Evolutionary conservation across 371 early-diverging fungal genomes (phyloP), one percentile per base, ranked within the genome.

Genomic region (Lichtheimia ramosa): DNA sequence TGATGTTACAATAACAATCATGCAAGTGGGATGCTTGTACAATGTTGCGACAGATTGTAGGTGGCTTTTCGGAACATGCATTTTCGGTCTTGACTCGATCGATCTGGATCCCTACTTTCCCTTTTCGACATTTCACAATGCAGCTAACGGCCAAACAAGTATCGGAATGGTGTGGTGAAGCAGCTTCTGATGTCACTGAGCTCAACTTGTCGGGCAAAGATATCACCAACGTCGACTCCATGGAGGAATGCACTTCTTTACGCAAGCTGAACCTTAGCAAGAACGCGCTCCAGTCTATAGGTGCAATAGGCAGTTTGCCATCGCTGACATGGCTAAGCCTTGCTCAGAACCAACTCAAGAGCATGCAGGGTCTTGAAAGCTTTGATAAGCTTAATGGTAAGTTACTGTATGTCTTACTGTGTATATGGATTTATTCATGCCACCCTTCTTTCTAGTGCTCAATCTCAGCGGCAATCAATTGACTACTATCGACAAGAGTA

Each of bases 381-480:
- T 75, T 92, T 55, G 68, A 68, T 54, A 79, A 82, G 13, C 69
- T 92, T 41, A 75, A 79, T 68, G 89, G 91, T 89, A 77, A 59
- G 16, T 27, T 43, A n/a, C n/a, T n/a, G n/a, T n/a, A n/a, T n/a
- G n/a, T n/a, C n/a, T n/a, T n/a, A n/a, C n/a, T n/a, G n/a, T n/a
- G n/a, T n/a, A n/a, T n/a, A n/a, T n/a, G n/a, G n/a, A n/a, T n/a
- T n/a, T 46, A 58, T 50, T 13, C 12, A 18, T 60, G 23, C 28
- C 12, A 13, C n/a, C n/a, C n/a, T 21, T 14, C 4, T 58, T 46
- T 20, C 14, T 16, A 85, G 90, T 92, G 0, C 69, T 94, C 48
- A 93, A 92, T 66, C 66, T 92, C 63, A 85, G 89, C 62, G 79
- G 85, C 60, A 94, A 94, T 69, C 65, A 85, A 41, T 55, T 92